These are phyloP conservation scores for Pseudonectria buxi DNA, from an alignment of 2,329 filamentous ascomycete species.

Conservation along the genomic window DNA sequence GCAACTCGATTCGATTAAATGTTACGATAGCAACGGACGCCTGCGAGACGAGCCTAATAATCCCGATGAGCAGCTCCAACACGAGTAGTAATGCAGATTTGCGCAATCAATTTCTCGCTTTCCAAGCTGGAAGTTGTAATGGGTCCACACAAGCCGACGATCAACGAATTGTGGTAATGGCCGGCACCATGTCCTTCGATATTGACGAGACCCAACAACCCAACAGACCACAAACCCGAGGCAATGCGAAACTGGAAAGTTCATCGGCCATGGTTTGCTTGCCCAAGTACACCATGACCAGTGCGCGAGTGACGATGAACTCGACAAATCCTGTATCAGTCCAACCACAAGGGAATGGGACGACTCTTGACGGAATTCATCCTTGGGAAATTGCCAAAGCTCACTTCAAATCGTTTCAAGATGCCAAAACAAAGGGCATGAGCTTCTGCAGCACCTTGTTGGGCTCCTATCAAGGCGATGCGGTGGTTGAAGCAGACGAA, in stretches of 20 bases:
- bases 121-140: constrained; percentile 14
- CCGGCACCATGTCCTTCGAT: constrained; percentile 13
- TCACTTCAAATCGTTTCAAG: constrained; percentile 13
- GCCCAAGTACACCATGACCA: constrained; percentile 15
- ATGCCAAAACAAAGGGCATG: background rate
- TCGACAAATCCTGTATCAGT: constrained; percentile 10
- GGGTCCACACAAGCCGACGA: constrained; percentile 10
- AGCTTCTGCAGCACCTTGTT: constrained; percentile 2
- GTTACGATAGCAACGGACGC: constrained; percentile 19
- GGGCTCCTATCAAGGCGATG: constrained; percentile 15
- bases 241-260: constrained; percentile 8
- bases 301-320: constrained; percentile 12
- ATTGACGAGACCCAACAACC: constrained; percentile 11
- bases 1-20: constrained; percentile 19
- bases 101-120: constrained; percentile 10
- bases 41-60: constrained; percentile 14
- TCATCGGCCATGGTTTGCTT: constrained; percentile 15
- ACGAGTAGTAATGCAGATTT: constrained; percentile 8
- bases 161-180: constrained; percentile 17
- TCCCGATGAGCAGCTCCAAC: constrained; percentile 12
- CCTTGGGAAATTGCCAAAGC: constrained; percentile 15
- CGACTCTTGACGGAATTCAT: constrained; percentile 11
- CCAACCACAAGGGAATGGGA: constrained; percentile 6
- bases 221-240: background rate
- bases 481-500: constrained; percentile 24